Base-by-base conservation (phyloP, 2,329 filamentous ascomycete genomes). In the Trichophyton schoenleinii region DNA sequence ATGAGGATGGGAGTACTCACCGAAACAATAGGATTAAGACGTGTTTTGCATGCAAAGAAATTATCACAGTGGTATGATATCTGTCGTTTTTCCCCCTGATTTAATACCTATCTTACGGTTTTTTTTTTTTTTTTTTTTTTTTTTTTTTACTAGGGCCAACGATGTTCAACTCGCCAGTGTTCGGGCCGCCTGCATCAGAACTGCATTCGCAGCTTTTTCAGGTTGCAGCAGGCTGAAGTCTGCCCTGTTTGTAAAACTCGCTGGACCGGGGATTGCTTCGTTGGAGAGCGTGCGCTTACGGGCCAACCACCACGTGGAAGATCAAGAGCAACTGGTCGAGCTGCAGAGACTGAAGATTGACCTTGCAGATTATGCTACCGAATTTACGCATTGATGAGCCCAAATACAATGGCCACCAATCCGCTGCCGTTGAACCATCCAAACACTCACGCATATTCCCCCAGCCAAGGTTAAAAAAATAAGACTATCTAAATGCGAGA, bases 11-110 rank as follows among this genome's bases (percentile, higher is more conserved):
- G 0, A 74, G 74, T 25, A 75, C 74, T 1, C 73, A 70, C 8
- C 64, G 67, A 60, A 84, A 82, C 79, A 82, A 89, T 70, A 84
- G 85, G 64, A 88, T 99, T 71, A 95, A 94, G 75, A 84, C 86
- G 64, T 99, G 94, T 71, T 83, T 87, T 69, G 91, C 89, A 0
- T 99, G 94, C 74, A 88, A 85, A 72, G 91, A 96, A 66, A 87
- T 97, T 64, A 83, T 97, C 46, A 99, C 92, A 0, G 77, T 87
- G 65, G 81, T 81, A 69, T 66, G 63, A 22, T 41, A 38, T 8
- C 7, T 48, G 55, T n/a, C 20, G 25, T 44, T 22, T 18, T 36
- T 18, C 5, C 15, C 13, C 22, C 18, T 63, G 20, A 25, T 31
- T 48, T n/a, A 55, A 44, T 15, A 11, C 1, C 15, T 22, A 22